Conservation (phyloP, 2,329 filamentous ascomycete species). For the Colletotrichum sp. region DNA sequence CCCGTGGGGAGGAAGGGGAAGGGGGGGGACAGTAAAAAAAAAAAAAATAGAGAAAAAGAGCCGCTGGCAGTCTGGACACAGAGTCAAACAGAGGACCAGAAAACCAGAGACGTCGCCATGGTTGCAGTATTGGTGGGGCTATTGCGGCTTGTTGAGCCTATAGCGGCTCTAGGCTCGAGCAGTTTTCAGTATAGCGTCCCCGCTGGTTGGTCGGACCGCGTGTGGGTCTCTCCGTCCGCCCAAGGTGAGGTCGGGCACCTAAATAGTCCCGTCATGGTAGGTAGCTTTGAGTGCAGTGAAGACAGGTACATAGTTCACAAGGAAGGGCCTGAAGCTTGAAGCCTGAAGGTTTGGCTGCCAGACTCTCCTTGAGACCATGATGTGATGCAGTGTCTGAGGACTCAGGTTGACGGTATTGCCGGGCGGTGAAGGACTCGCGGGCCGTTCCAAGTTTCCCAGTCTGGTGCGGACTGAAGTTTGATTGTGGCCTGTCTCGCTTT, state of each 20-base stretch:
- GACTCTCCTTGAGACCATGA: neutral
- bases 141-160: neutral
- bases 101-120: constrained; percentile 5
- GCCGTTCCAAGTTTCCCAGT: constrained; percentile 12
- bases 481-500: constrained; percentile 4
- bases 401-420: neutral
- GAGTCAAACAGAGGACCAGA: neutral
- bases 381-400: neutral
- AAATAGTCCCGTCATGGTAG: neutral
- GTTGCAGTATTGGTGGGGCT: constrained; percentile 3
- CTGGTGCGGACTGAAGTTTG: constrained; percentile 3
- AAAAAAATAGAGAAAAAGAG: neutral
- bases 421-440: constrained; percentile 1
- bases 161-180: neutral
- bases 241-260: neutral
- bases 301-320: neutral
- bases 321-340: neutral
- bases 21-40: no score
- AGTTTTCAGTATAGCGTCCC: neutral
- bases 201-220: constrained; percentile 3
- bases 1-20: neutral
- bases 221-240: neutral
- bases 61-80: neutral
- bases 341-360: neutral
- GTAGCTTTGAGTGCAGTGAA: neutral